Percentiles rank a stretch among this genome's conserved stretches.
Conservation (phyloP, 1,284 basidiomycete genomes). For the Cerrena zonata region DNA sequence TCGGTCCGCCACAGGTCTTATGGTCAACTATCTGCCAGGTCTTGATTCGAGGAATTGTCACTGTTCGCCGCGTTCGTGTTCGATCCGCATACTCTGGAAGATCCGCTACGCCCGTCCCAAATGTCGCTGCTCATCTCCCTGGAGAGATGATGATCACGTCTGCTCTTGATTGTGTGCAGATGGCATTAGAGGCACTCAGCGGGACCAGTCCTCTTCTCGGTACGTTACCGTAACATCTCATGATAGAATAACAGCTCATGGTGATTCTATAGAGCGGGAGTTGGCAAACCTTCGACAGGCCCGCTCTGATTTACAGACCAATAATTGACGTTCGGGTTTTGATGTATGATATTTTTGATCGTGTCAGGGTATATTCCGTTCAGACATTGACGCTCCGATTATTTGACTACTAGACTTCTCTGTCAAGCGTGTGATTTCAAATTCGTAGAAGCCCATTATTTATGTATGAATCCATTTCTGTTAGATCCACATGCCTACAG, state of each 20-base stretch:
- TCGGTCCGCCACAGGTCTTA: constrained; percentile 13
- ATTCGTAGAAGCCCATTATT: too few species aligned
- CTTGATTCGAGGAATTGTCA: constrained; percentile 11
- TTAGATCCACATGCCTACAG: too few species aligned
- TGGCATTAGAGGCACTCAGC: constrained; percentile 14
- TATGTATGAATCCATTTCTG: too few species aligned
- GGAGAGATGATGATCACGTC: constrained; percentile 12
- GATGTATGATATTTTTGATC: too few species aligned
- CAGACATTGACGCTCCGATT: too few species aligned
- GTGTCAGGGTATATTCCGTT: too few species aligned
- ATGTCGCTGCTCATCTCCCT: constrained; percentile 4
- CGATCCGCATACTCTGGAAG: not conserved
- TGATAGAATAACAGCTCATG: not conserved
- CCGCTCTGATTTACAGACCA: not conserved
- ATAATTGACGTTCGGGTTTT: not conserved
- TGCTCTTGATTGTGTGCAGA: constrained; percentile 14
- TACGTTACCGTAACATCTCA: constrained; percentile 2
- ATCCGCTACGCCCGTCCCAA: constrained; percentile 1
- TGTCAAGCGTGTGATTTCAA: too few species aligned
- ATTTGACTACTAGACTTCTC: too few species aligned
- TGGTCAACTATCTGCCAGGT: constrained; percentile 18
- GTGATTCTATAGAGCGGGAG: not conserved
- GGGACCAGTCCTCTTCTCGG: constrained; percentile 10
- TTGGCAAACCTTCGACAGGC: not conserved
- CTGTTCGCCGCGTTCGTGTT: constrained; percentile 2